Conservation (phyloP, 371 early-diverging fungal species). For the Fennellomyces sp. region DNA sequence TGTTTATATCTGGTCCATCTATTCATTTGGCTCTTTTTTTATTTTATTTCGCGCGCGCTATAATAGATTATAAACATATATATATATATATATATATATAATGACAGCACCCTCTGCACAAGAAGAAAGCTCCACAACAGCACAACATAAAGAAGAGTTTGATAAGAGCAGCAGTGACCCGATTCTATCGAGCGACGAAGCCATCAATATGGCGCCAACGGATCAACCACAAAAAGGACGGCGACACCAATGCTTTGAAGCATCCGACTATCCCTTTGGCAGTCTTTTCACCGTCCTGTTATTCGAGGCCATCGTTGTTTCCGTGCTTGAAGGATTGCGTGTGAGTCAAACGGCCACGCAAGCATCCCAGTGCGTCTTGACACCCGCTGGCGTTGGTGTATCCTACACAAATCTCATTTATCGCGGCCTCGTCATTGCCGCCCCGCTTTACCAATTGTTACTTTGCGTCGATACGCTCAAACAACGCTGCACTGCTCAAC, state of each 20-base stretch:
- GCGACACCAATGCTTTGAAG: no score
- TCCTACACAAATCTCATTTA: conserved; percentile 13
- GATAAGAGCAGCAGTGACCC: no score
- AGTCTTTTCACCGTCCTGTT: background rate
- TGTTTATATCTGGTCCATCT: no score
- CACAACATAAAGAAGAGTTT: no score
- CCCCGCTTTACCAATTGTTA: conserved; percentile 10
- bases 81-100: no score
- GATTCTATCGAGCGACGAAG: no score
- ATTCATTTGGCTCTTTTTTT: no score
- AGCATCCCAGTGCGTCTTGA: conserved; percentile 1
- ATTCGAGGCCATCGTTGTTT: background rate
- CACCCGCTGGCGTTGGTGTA: background rate
- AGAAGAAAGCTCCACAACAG: no score
- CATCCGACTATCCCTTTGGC: background rate
- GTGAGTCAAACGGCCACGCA: background rate
- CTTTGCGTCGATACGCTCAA: conserved; percentile 13
- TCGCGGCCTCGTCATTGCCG: conserved; percentile 11
- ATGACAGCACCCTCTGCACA: no score
- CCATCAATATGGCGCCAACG: background rate
- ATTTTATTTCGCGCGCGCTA: no score
- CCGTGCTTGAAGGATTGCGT: conserved; percentile 1
- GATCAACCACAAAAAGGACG: no score
- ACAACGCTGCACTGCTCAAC: background rate
- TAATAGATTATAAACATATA: no score